phyloP scores from a whole-genome alignment of 2,329 filamentous ascomycete genomes.

The Cladosporium sp. region DNA sequence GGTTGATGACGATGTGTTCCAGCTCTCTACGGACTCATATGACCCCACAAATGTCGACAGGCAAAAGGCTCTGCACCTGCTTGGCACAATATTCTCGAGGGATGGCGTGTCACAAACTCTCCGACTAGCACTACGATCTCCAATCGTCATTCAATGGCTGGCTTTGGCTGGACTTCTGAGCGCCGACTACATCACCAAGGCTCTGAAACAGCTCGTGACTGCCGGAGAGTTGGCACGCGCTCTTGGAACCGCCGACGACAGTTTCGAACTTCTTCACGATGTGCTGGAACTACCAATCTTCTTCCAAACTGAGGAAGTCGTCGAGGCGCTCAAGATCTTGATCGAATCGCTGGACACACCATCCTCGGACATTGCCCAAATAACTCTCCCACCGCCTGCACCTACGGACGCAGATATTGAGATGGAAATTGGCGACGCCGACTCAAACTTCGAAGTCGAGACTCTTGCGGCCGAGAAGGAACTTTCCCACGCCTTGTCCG shows the following conservation, averaged over 20 bases:
- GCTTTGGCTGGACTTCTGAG: constrained; percentile 57
- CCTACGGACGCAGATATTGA: constrained; percentile 52
- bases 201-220: constrained; percentile 29
- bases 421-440: constrained; percentile 28
- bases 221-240: constrained; percentile 12
- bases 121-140: constrained; percentile 33
- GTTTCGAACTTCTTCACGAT: constrained; percentile 16
- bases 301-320: constrained; percentile 53
- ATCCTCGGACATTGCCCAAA: constrained; percentile 13
- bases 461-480: constrained; percentile 50
- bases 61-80: constrained; percentile 60
- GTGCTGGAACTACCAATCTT: constrained; percentile 16
- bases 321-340: constrained; percentile 64
- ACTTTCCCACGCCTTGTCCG: constrained; percentile 66
- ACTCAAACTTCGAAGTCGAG: constrained; percentile 39
- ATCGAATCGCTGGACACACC: constrained; percentile 66
- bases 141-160: constrained; percentile 59
- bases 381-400: constrained; percentile 19
- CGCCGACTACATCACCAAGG: constrained; percentile 46
- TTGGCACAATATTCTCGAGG: constrained; percentile 50
- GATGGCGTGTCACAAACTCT: constrained; percentile 17
- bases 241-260: constrained; percentile 12
- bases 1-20: constrained; percentile 43
- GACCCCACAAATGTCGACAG: constrained; percentile 57
- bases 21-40: constrained; percentile 35